Conservation (phyloP, 495 filamentous ascomycete genomes). For the Evernia prunastri region DNA sequence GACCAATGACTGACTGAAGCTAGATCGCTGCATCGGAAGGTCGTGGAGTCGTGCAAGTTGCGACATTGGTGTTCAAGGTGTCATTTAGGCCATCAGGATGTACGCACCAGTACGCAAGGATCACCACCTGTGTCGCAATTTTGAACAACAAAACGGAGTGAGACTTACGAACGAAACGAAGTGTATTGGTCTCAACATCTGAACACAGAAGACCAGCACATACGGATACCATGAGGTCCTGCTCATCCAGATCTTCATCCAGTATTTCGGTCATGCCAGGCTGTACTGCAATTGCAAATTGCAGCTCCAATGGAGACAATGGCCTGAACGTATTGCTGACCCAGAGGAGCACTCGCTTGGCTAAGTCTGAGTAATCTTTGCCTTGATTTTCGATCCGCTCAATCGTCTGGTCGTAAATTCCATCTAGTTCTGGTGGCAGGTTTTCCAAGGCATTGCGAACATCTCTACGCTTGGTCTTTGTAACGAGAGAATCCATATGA, state of each 20-base stretch:
- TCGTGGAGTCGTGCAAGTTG: background rate
- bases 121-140: background rate
- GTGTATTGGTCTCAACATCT: background rate
- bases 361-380: background rate
- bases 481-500: slow-evolving; percentile 7
- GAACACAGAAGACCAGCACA: slow-evolving; percentile 6
- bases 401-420: background rate
- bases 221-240: background rate
- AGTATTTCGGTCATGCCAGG: slow-evolving; percentile 3
- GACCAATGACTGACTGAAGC: background rate
- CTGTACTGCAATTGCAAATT: slow-evolving; percentile 1
- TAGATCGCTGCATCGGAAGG: background rate
- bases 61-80: background rate
- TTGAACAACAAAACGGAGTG: background rate
- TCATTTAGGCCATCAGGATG: background rate
- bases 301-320: background rate
- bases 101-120: background rate
- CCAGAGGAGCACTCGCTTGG: slow-evolving; percentile 5
- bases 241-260: slow-evolving; percentile 8
- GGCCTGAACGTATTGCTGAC: background rate
- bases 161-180: slow-evolving; percentile 9
- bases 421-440: slow-evolving; percentile 4
- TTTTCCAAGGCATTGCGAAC: slow-evolving; percentile 1
- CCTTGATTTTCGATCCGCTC: slow-evolving; percentile 6
- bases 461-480: slow-evolving; percentile 9